Evolutionary conservation across 164 flowering plant genomes (phyloP).

Genomic region (Sextonia rubra): DNA sequence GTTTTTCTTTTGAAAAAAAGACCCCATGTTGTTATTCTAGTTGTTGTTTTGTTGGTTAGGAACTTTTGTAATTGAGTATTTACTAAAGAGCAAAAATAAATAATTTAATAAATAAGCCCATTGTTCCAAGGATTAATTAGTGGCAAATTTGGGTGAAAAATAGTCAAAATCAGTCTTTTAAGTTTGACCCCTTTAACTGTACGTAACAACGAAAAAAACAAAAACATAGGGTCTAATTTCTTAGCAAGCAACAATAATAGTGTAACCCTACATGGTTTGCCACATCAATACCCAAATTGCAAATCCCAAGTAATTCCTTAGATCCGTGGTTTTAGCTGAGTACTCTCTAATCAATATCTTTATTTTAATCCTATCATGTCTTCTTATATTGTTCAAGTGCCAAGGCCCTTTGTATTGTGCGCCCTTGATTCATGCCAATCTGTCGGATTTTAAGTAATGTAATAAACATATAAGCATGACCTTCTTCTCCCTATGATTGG

Average conservation of each 20-base stretch:
- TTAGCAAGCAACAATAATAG: constrained; percentile 14
- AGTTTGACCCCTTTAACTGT: too few species aligned
- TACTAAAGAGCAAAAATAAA: too few species aligned
- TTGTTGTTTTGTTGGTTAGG: too few species aligned
- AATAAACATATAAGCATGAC: neutral
- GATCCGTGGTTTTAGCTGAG: constrained; percentile 9
- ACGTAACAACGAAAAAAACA: too few species aligned
- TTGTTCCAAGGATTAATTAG: too few species aligned
- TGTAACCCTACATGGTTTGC: neutral
- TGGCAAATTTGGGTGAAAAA: too few species aligned
- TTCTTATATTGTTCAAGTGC: constrained; percentile 5
- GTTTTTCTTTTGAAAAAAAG: too few species aligned
- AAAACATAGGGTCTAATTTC: neutral
- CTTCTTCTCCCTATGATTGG: neutral
- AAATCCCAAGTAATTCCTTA: constrained; percentile 8
- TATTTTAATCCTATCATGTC: neutral
- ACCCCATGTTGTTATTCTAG: too few species aligned
- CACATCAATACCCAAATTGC: constrained; percentile 1
- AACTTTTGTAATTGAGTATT: too few species aligned
- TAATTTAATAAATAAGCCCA: too few species aligned
- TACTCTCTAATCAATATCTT: constrained; percentile 4
- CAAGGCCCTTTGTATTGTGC: constrained; percentile 9
- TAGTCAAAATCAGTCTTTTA: too few species aligned
- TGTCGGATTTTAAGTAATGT: constrained; percentile 6
- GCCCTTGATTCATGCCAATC: constrained; percentile 18